These are phyloP conservation scores for Malassezia vespertilionis DNA, from an alignment of 1,284 basidiomycete genomes.

Conservation along the genomic window DNA sequence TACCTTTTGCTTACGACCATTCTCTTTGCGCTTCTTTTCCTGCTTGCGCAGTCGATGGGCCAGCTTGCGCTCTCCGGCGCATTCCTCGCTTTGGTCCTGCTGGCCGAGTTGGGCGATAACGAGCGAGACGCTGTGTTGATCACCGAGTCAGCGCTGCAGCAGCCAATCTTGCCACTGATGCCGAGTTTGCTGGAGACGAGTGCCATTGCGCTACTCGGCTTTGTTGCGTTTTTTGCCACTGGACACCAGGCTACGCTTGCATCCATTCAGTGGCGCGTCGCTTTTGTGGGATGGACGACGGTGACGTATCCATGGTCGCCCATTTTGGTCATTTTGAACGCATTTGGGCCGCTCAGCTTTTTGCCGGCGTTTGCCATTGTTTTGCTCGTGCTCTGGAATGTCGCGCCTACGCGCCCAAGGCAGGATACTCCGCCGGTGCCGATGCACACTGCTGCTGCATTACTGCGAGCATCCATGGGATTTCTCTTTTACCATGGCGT, in stretches of 20 bases:
- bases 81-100: slow-evolving; percentile 51
- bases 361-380: slow-evolving; percentile 58
- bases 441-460: slow-evolving; percentile 14
- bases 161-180: neutral
- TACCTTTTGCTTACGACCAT: slow-evolving; percentile 71
- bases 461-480: slow-evolving; percentile 55
- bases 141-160: neutral
- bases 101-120: slow-evolving; percentile 33
- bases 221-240: slow-evolving; percentile 67
- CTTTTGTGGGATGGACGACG: slow-evolving; percentile 58
- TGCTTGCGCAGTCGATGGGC: slow-evolving; percentile 65
- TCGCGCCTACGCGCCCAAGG: slow-evolving; percentile 53
- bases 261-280: slow-evolving; percentile 89
- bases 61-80: slow-evolving; percentile 64
- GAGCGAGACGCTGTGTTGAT: slow-evolving; percentile 25
- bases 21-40: slow-evolving; percentile 57
- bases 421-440: neutral
- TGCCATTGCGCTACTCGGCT: slow-evolving; percentile 23
- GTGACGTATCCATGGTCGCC: slow-evolving; percentile 67
- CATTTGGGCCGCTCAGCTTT: slow-evolving; percentile 62
- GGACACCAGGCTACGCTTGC: slow-evolving; percentile 84
- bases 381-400: slow-evolving; percentile 75
- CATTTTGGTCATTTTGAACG: slow-evolving; percentile 68
- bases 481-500: slow-evolving; percentile 61
- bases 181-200: slow-evolving; percentile 20